A percentile compares a stretch with the other conserved stretches of the same genome.
Evolutionary conservation across 495 filamentous ascomycete genomes (phyloP).

Genomic region (Penicillium maclennaniae): DNA sequence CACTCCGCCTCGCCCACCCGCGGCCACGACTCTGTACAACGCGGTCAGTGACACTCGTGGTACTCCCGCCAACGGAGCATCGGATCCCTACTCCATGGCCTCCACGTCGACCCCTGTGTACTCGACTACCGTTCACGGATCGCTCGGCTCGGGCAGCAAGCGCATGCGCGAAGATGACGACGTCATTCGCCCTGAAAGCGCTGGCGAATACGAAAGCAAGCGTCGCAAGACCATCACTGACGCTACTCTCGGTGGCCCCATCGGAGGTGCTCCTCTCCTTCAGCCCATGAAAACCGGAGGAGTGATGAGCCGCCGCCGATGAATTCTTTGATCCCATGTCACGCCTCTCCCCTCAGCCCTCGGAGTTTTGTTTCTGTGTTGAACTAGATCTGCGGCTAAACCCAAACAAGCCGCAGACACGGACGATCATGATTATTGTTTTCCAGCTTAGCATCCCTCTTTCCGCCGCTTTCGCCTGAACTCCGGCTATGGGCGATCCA

Average conservation of each 20-base stretch:
- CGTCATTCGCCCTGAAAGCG: constrained; percentile 64
- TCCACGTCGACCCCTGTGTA: constrained; percentile 55
- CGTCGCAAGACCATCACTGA: constrained; percentile 78
- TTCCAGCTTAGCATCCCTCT: not conserved
- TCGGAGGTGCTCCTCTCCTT: constrained; percentile 39
- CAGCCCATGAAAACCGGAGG: constrained; percentile 46
- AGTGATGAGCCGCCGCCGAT: constrained; percentile 39
- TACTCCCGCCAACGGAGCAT: constrained; percentile 60
- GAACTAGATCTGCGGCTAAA: constrained; percentile 19
- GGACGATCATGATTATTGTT: not conserved
- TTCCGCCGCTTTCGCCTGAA: not conserved
- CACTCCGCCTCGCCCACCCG: constrained; percentile 70
- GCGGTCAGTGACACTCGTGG: constrained; percentile 82
- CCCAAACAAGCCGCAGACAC: not conserved
- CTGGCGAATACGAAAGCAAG: constrained; percentile 66
- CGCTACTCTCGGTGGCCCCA: constrained; percentile 45
- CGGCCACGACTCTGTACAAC: constrained; percentile 82
- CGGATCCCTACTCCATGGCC: constrained; percentile 64
- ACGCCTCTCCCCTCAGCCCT: constrained; percentile 12
- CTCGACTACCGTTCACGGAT: constrained; percentile 61
- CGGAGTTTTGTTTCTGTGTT: constrained; percentile 16
- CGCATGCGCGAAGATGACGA: constrained; percentile 77
- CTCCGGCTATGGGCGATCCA: not conserved
- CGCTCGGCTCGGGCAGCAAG: constrained; percentile 60
- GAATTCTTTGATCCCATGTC: constrained; percentile 13